Conservation (phyloP, 257 asterid species). For the Gynochthodes officinalis region DNA sequence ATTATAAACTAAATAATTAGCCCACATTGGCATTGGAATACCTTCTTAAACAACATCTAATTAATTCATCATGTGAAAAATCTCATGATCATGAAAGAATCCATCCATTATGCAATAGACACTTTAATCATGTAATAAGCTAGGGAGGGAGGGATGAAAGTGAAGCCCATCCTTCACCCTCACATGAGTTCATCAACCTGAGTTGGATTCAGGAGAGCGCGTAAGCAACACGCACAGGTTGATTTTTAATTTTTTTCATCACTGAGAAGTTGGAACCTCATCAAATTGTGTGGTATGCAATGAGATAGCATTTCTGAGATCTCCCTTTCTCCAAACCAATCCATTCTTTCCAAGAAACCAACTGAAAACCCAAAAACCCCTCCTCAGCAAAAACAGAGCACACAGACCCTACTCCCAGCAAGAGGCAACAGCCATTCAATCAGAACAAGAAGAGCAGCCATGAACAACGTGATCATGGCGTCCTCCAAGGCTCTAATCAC, state of each 20-base stretch:
- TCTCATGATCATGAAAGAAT: too few species aligned
- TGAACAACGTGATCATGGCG: constrained; percentile 85
- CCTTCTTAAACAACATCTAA: too few species aligned
- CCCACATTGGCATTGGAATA: too few species aligned
- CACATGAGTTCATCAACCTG: too few species aligned
- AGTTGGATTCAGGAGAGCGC: constrained; percentile 1
- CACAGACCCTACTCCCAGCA: background rate
- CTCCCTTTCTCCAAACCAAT: constrained; percentile 4
- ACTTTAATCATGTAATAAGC: too few species aligned
- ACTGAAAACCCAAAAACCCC: background rate
- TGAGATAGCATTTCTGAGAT: constrained; percentile 41
- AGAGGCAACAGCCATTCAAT: background rate
- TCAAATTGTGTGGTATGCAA: constrained; percentile 49
- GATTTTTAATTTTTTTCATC: background rate
- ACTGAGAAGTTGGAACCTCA: constrained; percentile 28
- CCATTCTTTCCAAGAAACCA: background rate
- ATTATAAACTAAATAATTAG: too few species aligned
- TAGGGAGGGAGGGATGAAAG: background rate
- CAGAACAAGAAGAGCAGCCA: constrained; percentile 17
- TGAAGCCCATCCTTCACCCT: too few species aligned
- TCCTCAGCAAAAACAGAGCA: background rate
- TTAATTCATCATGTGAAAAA: too few species aligned
- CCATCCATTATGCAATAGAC: too few species aligned
- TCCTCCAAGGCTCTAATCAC: constrained; percentile 55
- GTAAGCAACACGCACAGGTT: constrained; percentile 18